Evolutionary conservation across 192 early-diverging fungal genomes (phyloP).

Genomic region (Coemansia sp.): DNA sequence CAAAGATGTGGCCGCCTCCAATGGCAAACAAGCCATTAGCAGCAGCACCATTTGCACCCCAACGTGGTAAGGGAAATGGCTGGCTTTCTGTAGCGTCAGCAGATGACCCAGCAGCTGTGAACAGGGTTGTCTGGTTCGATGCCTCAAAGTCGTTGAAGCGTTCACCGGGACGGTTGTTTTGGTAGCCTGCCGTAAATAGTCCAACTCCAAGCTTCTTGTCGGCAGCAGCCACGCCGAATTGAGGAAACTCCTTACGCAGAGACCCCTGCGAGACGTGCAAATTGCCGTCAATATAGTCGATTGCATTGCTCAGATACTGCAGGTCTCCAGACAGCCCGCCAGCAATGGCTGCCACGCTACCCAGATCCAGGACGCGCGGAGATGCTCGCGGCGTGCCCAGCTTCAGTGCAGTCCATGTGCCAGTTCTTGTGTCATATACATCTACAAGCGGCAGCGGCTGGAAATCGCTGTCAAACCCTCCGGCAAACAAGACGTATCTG

Average conservation of each 20-base stretch:
- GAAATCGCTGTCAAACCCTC: constrained; percentile 41
- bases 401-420: constrained; percentile 30
- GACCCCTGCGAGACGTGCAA: constrained; percentile 19
- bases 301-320: constrained; percentile 49
- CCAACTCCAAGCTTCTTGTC: constrained; percentile 29
- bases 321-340: constrained; percentile 53
- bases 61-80: constrained; percentile 44
- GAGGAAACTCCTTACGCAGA: constrained; percentile 25
- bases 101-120: constrained; percentile 5
- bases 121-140: constrained; percentile 41
- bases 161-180: constrained; percentile 50
- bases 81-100: constrained; percentile 14
- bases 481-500: constrained; percentile 54
- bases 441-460: constrained; percentile 42
- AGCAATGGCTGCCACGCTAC: constrained; percentile 24
- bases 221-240: constrained; percentile 36
- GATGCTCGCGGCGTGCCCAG: constrained; percentile 30
- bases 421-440: constrained; percentile 44
- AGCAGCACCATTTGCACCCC: constrained; percentile 46
- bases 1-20: constrained; percentile 48
- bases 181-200: constrained; percentile 39
- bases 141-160: constrained; percentile 54
- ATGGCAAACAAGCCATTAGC: constrained; percentile 50
- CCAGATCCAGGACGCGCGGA: constrained; percentile 42
- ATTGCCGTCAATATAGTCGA: constrained; percentile 36